Evolutionary conservation across 345 rosid genomes (phyloP), one percentile per base, ranked within the genome.

Genomic region (Populus nigra): DNA sequence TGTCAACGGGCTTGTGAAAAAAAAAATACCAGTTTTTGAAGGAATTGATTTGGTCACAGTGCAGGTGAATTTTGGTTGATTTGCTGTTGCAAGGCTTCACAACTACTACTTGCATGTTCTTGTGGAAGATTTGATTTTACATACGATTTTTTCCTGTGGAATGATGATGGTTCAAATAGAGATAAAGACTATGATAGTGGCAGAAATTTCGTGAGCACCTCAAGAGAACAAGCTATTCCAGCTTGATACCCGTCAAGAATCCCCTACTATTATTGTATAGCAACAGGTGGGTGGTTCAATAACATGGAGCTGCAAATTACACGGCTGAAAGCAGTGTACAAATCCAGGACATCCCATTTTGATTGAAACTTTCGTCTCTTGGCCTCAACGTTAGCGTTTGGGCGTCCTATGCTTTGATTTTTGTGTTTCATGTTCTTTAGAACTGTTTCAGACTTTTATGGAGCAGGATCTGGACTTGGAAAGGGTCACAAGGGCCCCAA

Each of bases 1-100:
- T 13, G 73, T 70, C 71, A 36, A 22, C 57, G 74, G 73, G 68
- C 66, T 39, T 41, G 10, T 57, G 57, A 50, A 18, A 68, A 13
- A 13, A 41, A 8, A 27, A 69, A 8, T 10, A 9, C 2, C 5
- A 35, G 22, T 50, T 18, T 45, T 16, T 2, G 27, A 39, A 43
- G 63, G 63, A 33, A 22, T 49, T 16, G 38, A 47, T 67, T 15
- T 47, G 36, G 16, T 29, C 67, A n/a, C 38, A n/a, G 72, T 38
- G 50, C 20, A 18, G 69, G 31, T 35, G 31, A 55, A n/a, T 8
- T 45, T 49, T 31, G 63, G 17, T 13, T n/a, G 55, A 5, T 47
- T 35, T 31, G 53, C 36, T 43, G 45, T 33, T 18, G 55, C 22
- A 45, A 43, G 77, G 22, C 20, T 62, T 41, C 65, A 23, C 12